A percentile compares a stretch with the other conserved stretches of the same genome.
Conservation (phyloP, 768 basidiomycete genomes). For the Rhizopogon rudus region DNA sequence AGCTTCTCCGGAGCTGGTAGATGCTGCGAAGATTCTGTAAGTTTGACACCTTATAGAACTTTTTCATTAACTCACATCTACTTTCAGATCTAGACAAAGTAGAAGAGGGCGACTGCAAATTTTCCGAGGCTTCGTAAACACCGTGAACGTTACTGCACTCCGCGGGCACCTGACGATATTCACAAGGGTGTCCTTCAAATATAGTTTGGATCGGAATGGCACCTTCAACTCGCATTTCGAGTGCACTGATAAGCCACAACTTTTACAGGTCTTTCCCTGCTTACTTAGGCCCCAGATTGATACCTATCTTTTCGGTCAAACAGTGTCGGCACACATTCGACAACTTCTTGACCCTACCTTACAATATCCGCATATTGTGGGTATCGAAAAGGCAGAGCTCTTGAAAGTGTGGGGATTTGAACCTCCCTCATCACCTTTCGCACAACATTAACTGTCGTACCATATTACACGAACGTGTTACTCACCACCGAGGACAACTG, state of each 20-base stretch:
- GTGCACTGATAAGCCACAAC: slow-evolving; percentile 76
- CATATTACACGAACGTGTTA: slow-evolving; percentile 10
- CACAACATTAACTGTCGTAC: slow-evolving; percentile 1
- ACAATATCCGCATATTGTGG: slow-evolving; percentile 78
- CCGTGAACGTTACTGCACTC: slow-evolving; percentile 44
- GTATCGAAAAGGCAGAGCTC: slow-evolving; percentile 81
- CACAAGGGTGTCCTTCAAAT: neutral
- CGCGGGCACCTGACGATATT: slow-evolving; percentile 56
- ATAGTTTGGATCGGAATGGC: neutral
- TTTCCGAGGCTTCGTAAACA: slow-evolving; percentile 18
- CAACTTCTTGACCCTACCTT: slow-evolving; percentile 41
- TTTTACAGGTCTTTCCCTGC: slow-evolving; percentile 80
- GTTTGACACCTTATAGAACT: slow-evolving; percentile 3
- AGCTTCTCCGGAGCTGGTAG: slow-evolving; percentile 10
- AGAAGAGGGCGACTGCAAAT: slow-evolving; percentile 22
- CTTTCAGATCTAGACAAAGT: slow-evolving; percentile 28
- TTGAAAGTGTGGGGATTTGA: slow-evolving; percentile 77
- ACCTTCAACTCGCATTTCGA: slow-evolving; percentile 86
- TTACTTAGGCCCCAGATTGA: slow-evolving; percentile 87
- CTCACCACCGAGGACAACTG: slow-evolving; percentile 59
- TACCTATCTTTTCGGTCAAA: slow-evolving; percentile 36
- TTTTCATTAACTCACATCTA: slow-evolving; percentile 12
- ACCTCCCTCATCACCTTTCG: slow-evolving; percentile 69
- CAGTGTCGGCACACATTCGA: slow-evolving; percentile 3
- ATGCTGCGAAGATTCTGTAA: slow-evolving; percentile 1